Percentiles rank a stretch among this genome's conserved stretches.
Evolutionary conservation across 768 basidiomycete species (phyloP).

Genomic region (Tulasnella sp.): DNA sequence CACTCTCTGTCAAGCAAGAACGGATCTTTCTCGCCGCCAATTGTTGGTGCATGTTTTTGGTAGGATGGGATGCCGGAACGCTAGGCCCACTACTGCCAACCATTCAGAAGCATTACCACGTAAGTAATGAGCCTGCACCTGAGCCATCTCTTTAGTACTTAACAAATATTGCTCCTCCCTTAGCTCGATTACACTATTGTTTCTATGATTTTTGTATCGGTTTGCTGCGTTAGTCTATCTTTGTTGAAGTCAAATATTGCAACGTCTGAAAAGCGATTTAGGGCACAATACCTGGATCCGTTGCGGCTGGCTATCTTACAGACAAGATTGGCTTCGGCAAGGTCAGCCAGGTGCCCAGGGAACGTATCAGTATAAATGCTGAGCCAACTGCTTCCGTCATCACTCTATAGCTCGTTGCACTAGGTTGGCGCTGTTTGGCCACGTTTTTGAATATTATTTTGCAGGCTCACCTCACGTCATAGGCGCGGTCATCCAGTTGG

Average conservation of each 20-base stretch:
- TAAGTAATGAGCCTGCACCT: conserved; percentile 20
- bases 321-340: conserved; percentile 41
- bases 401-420: not conserved
- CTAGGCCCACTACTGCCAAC: conserved; percentile 65
- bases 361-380: not conserved
- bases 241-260: not conserved
- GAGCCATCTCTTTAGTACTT: not conserved
- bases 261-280: conserved; percentile 23
- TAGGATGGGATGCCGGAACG: conserved; percentile 71
- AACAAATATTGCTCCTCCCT: not conserved
- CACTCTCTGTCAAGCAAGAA: not conserved
- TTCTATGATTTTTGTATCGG: conserved; percentile 49
- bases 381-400: not conserved
- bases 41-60: conserved; percentile 48
- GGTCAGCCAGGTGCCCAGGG: conserved; percentile 27
- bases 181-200: conserved; percentile 45
- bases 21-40: conserved; percentile 31
- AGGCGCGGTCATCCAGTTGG: conserved; percentile 27
- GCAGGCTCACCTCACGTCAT: too few species aligned
- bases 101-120: conserved; percentile 49
- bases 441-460: too few species aligned
- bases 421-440: not conserved
- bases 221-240: conserved; percentile 24
- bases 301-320: conserved; percentile 38
- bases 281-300: conserved; percentile 41